Conservation (phyloP, 108 stramenopile species). For the Nitzschia sp. region DNA sequence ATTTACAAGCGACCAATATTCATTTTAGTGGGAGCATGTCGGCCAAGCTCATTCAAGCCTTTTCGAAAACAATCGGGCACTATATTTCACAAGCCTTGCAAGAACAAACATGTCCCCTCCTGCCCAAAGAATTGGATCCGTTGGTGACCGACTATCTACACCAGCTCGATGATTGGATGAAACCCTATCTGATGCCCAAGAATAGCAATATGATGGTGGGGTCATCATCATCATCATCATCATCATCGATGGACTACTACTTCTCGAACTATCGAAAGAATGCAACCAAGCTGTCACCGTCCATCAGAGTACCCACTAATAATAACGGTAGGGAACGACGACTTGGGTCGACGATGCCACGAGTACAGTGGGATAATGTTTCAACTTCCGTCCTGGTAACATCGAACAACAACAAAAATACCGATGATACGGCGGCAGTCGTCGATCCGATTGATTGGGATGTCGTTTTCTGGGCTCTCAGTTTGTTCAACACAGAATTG, state of each 20-base stretch:
- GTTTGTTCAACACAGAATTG: constrained; percentile 24
- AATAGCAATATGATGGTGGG: not conserved
- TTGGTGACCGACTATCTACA: constrained; percentile 25
- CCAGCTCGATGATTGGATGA: constrained; percentile 21
- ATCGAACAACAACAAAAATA: too few relatives aligned
- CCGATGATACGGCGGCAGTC: too few relatives aligned
- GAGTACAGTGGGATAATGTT: not conserved
- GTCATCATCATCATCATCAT: too few relatives aligned
- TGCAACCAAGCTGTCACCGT: not conserved
- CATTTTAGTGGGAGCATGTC: constrained; percentile 67
- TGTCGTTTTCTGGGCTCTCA: constrained; percentile 6
- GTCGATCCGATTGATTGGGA: constrained; percentile 16
- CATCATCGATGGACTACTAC: not conserved
- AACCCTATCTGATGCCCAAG: constrained; percentile 15
- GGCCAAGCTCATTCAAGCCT: constrained; percentile 65
- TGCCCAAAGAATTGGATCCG: constrained; percentile 32
- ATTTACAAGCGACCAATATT: constrained; percentile 26
- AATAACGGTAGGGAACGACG: not conserved
- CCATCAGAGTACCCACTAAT: not conserved
- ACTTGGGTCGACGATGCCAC: not conserved
- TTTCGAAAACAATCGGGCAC: constrained; percentile 50
- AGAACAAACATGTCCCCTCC: constrained; percentile 44
- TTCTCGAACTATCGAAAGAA: not conserved
- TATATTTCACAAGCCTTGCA: constrained; percentile 48
- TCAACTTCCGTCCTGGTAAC: not conserved